phyloP scores from a whole-genome alignment of 352 stramenopile genomes.

The Pythium phragmitis region DNA sequence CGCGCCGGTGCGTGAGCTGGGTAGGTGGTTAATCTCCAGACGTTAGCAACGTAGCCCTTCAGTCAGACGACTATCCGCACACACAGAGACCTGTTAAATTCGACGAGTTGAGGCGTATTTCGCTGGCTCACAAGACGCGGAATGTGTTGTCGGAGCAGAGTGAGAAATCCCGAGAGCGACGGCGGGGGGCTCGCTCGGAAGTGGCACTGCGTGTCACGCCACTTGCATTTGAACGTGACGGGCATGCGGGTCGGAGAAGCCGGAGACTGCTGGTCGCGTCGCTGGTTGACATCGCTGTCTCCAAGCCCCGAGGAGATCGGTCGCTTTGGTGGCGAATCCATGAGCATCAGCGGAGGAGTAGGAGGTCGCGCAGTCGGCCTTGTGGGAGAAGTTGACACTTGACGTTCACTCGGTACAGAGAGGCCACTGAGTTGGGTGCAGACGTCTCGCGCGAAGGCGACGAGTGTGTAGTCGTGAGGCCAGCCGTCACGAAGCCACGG shows the following conservation, averaged over 20 bases:
- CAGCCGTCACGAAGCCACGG: constrained; percentile 58
- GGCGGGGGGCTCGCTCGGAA: constrained; percentile 37
- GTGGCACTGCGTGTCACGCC: constrained; percentile 40
- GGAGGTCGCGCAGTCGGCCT: constrained; percentile 9
- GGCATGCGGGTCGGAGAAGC: constrained; percentile 14
- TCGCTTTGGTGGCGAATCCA: constrained; percentile 17
- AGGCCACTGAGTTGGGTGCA: constrained; percentile 26
- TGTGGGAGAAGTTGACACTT: not conserved
- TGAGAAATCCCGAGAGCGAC: constrained; percentile 32
- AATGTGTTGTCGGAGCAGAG: constrained; percentile 44
- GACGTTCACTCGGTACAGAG: not conserved
- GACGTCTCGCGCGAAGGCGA: constrained; percentile 47
- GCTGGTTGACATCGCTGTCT: not conserved
- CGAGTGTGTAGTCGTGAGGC: constrained; percentile 51
- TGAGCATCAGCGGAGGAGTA: constrained; percentile 18
- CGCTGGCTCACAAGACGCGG: constrained; percentile 21
- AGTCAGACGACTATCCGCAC: not conserved
- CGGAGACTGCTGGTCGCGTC: constrained; percentile 3
- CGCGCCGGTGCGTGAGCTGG: constrained; percentile 5
- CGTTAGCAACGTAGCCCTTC: not conserved
- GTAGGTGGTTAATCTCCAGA: not conserved
- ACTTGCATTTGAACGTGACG: constrained; percentile 72
- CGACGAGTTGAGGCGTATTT: constrained; percentile 8
- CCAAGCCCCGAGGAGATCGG: constrained; percentile 2
- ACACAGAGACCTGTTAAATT: constrained; percentile 26